Base-by-base conservation (phyloP, 78 protist species). In the Dictyostelium citrinum region DNA sequence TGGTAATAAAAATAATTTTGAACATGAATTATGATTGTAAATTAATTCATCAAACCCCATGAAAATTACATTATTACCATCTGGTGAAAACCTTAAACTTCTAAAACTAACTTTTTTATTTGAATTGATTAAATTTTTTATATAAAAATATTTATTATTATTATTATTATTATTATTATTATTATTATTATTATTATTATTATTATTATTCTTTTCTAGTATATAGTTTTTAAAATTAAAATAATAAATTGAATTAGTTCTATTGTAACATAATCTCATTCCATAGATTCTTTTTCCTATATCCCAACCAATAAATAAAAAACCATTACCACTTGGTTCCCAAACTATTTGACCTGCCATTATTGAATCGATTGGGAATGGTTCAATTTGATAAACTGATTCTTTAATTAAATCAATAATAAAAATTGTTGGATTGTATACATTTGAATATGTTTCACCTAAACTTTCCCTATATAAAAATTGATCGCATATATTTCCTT, bases 381-480 rank as follows among this genome's bases (percentile, higher is more conserved):
- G 64, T 9, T 77, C 82, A 11, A 88, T 24, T 22, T 79, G 85
- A n/a, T 61, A 45, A 9, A 78, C 39, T 3, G 51, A 41, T 68
- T 88, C 85, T 33, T 88, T 60, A 8, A 29, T 22, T 31, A 78
- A 61, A 78, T 88, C 93, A 16, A 76, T n/a, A 1, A 88, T 82
- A 78, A 37, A 88, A 41, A 88, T 77, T 9, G 85, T 43, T 61
- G 85, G 93, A 16, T 29, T 37, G 10, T 29, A 24, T 31, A 74
- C 16, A 14, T 67, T 17, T 49, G 60, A 17, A 68, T 88, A 88
- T 22, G 93, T 78, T 46, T 88, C 93, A n/a, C 93, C 93, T 78
- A 83, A 79, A 88, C 55, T 76, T 20, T 68, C 83, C 49, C 6
- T 61, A n/a, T 60, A 78, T 20, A 88, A 22, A n/a, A 17, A 78